phyloP scores from a whole-genome alignment of 441 rosid species.

The Corymbia citriodora region DNA sequence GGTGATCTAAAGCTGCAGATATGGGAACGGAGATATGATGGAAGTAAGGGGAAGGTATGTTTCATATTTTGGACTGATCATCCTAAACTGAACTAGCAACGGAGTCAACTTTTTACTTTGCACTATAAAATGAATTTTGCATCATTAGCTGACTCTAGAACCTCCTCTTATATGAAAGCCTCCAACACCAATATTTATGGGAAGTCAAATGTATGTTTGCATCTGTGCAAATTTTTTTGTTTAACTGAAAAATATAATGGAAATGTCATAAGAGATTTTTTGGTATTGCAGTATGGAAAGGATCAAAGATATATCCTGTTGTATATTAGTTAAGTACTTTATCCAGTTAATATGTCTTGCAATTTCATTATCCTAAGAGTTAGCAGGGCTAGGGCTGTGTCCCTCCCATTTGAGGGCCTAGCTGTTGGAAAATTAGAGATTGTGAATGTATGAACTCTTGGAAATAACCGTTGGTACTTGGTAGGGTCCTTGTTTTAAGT shows the following conservation, averaged over 20 bases:
- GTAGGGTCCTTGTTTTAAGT: not conserved
- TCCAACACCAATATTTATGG: not conserved
- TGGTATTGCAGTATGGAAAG: not conserved
- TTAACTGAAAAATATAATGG: not conserved
- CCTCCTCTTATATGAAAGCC: not conserved
- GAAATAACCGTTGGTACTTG: not conserved
- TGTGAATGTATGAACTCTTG: not conserved
- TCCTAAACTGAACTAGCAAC: not conserved
- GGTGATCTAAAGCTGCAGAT: not conserved
- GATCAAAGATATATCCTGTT: not conserved
- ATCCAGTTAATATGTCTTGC: not conserved
- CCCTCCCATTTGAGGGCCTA: not conserved
- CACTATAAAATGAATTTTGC: not conserved
- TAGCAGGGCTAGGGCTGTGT: not conserved
- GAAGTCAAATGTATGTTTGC: not conserved
- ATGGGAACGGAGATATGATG: too few species aligned
- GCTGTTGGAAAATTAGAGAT: not conserved
- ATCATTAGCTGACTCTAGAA: not conserved
- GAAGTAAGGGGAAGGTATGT: not conserved
- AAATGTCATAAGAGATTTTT: not conserved
- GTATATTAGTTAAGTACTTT: not conserved
- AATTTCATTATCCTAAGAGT: not conserved
- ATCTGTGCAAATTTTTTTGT: not conserved
- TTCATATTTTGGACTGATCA: not conserved
- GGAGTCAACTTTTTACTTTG: not conserved